Evolutionary conservation across 257 asterid genomes (phyloP), one percentile per base, ranked within the genome.

Genomic region (Parsonsia alboflavescens): DNA sequence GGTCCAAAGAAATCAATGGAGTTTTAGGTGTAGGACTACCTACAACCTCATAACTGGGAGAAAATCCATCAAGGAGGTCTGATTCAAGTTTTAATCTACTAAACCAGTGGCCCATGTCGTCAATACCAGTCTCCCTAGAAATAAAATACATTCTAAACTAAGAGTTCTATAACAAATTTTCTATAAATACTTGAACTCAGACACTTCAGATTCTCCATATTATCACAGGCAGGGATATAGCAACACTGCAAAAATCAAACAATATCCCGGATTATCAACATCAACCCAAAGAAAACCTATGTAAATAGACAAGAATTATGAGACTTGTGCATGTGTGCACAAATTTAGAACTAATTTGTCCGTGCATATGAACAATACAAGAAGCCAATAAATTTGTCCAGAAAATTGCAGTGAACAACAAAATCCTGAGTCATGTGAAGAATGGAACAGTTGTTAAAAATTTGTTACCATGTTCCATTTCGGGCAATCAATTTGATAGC

Each of bases 71-170:
- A 12, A 82, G 74, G 73, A 76, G 72, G 62, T 58, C 89, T 17
- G 95, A 82, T 30, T 86, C 90, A 16, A 80, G 70, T 76, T 82
- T 96, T 74, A 90, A 56, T 80, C 72, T 92, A 76, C 97, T 92
- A 66, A 92, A 73, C 81, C 92, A 86, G 73, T 86, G 89, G 28
- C 96, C 96, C 96, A 90, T 88, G 66, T 75, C 74, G 50, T 78
- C 68, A 72, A 79, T 50, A 76, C 75, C 71, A 58, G 74, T 50
- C 19, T 77, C 84, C 48, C 71, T 64, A 19, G 70, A 80, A 41
- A 81, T 36, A 80, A 70, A 72, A 69, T 83, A 79, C 91, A 87
- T 86, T 44, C 76, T 66, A 79, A 72, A 36, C 58, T 17, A 71
- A 57, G 54, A 22, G 46, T 70, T 15, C 26, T 58, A 54, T 10